Evolutionary conservation across 2,329 filamentous ascomycete species (phyloP), one percentile per base, ranked within the genome.

Genomic region (Diaporthe citrichinensis): DNA sequence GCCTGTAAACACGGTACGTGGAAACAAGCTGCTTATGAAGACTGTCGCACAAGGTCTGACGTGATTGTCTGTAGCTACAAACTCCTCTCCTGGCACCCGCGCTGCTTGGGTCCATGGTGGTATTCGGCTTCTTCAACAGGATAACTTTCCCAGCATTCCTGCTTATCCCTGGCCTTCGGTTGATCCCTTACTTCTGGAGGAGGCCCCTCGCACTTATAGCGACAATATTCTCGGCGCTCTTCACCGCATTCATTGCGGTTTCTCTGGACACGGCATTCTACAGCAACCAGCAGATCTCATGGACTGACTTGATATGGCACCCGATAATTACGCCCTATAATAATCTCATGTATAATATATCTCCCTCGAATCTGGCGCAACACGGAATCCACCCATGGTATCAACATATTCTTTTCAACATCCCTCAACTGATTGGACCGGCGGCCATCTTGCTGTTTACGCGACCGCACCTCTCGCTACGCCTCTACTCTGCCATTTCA

Each of bases 81-180:
- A 93, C 94, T 74, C 94, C 95, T 65, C 87, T 95, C 74, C 87
- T 95, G 79, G 92, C 95, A 28, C 95, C 94, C 75, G 90, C 91
- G 55, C 88, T 97, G 57, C 90, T 99, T 55, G 95, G 95, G 41
- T 92, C 96, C 77, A 91, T 98, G 73, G 89, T 91, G 71, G 93
- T 98, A 20, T 94, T 97, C 81, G 97, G 97, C 68, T 87, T 96
- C 75, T 99, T 99, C 85, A 99, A 98, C 85, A 92, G 97, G 78
- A 98, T 98, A 81, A 99, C 97, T 14, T 98, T 98, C 84, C 96
- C 96, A 61, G 96, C 96, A 20, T 99, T 98, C 83, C 86, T 99
- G 77, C 84, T 98, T 75, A 91, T 98, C 82, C 96, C 97, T 72
- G 93, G 93, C 49, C 86, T 98, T 82, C 93, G 92, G 81, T 88